Base-by-base conservation (phyloP, 805 yeast genomes). In the Metschnikowia cubensis region DNA sequence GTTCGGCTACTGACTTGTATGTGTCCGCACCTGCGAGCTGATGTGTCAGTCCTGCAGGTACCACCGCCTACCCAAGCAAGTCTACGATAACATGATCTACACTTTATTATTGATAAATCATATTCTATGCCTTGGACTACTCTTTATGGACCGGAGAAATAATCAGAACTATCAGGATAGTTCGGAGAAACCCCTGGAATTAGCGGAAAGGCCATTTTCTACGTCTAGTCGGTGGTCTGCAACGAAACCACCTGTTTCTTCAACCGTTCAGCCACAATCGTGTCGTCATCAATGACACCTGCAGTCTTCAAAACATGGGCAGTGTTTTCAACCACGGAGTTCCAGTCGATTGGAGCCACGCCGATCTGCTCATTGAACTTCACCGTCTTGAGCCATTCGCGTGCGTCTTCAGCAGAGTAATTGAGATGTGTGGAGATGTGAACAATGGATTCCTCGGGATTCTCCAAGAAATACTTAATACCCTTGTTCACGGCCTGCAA, bases 371-470 rank as follows among this genome's bases (percentile, higher is more conserved):
- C 71, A 35, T 75, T 67, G 67, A 89, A 90, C 55, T 73, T 60
- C 6, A 90, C 97, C 0, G 95, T 87, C 56, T 84, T 76, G 52
- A 85, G 72, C 97, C 97, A 90, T 52, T 80, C 85, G 21, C 73
- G 67, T 7, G 96, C 95, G 65, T 90, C 97, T 43, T 77, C 87
- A 47, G 76, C 75, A 0, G 87, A 68, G 69, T 90, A 90, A 66
- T 88, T 96, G 54, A 91, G 74, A 57, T 87, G 80, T 2, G 74
- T 68, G 25, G 80, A 71, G 50, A 91, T 90, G 62, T 78, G 82
- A 39, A 76, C 71, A 6, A 85, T 74, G 0, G 91, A 85, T 62
- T 85, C 89, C 1, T 83, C 85, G 20, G 71, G 69, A 62, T 90
- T 71, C 0, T 57, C 60, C 35, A 76, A 69, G 73, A 87, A 90